Base-by-base conservation (phyloP, 1,284 basidiomycete genomes). In the Ustilago sp. region DNA sequence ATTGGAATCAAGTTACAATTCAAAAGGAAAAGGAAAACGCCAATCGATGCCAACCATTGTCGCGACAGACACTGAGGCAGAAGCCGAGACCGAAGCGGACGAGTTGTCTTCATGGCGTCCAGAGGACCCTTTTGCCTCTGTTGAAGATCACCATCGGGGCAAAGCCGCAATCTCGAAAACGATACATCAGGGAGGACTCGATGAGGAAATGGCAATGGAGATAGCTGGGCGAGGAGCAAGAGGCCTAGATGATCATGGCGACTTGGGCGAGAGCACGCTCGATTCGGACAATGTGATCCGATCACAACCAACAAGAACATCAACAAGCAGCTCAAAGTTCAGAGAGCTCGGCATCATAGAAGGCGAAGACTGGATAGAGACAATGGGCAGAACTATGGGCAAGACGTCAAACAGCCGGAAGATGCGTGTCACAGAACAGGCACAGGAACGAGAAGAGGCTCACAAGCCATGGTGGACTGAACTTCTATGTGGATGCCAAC, bases 391-490 rank as follows among this genome's bases (percentile, higher is more conserved):
- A 5, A 60, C 41, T 51, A 47, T 59, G 48, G 55, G 52, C 2
- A 48, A 48, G 23, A 39, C 50, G 4, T 48, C 57, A 19, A 45
- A 45, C 8, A 39, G 23, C 3, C 23, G 34, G 23, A 48, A 34
- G 12, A 67, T 68, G 71, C 67, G 68, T 35, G 50, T 70, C n/a
- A 38, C 59, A 2, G n/a, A 39, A 1, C n/a, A 19, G 7, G 55
- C 34, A 32, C 53, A 63, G 4, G 55, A 59, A 17, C 38, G 12
- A 17, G 67, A 77, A 43, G 59, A 62, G 36, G 39, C 34, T 11
- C 62, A 68, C 50, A 77, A 65, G 41, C 68, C 68, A 15, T 80
- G 78, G 78, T 80, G 78, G 78, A 78, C 75, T 15, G 78, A 80
- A n/a, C 56, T 74, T 39, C 64, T 80, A 0, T 80, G 78, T 41